Percentiles rank a stretch among this genome's conserved stretches.
phyloP scores from a whole-genome alignment of 2,329 filamentous ascomycete species.

The Pseudogymnoascus sp. region DNA sequence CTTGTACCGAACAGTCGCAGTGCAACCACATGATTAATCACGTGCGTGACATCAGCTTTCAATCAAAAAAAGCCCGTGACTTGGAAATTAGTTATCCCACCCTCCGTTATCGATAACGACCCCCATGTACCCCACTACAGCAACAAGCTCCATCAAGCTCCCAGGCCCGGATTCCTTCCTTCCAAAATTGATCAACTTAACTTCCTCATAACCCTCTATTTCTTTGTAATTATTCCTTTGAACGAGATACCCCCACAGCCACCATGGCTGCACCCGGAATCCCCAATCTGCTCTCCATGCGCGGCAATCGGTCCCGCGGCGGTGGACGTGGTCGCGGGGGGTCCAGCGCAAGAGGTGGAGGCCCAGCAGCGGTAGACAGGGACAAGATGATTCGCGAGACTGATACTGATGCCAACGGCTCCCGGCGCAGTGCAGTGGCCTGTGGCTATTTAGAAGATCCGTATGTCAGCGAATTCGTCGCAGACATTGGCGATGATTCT shows the following conservation, averaged over 20 bases:
- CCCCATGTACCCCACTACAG: not conserved
- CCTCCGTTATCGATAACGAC: not conserved
- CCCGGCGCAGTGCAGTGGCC: constrained; percentile 78
- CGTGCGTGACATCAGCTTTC: not conserved
- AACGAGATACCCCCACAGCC: not conserved
- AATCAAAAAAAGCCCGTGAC: not conserved
- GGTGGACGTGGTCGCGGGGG: constrained; percentile 28
- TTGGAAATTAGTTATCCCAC: not conserved
- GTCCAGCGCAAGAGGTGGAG: constrained; percentile 9
- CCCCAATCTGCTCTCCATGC: constrained; percentile 62
- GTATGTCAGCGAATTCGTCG: constrained; percentile 65
- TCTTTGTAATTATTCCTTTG: not conserved
- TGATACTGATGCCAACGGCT: constrained; percentile 84
- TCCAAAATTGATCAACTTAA: not conserved
- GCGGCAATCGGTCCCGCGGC: constrained; percentile 39
- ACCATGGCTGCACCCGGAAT: constrained; percentile 40
- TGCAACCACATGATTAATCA: not conserved
- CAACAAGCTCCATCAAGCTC: not conserved
- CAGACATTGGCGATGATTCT: constrained; percentile 34
- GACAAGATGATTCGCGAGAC: constrained; percentile 80
- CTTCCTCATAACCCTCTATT: not conserved
- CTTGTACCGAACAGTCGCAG: not conserved
- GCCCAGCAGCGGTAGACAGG: constrained; percentile 29
- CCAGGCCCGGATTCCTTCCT: not conserved
- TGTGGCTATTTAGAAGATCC: constrained; percentile 77